Evolutionary conservation across 768 basidiomycete genomes (phyloP), one percentile per base, ranked within the genome.

Genomic region (Lactarius trivialis): DNA sequence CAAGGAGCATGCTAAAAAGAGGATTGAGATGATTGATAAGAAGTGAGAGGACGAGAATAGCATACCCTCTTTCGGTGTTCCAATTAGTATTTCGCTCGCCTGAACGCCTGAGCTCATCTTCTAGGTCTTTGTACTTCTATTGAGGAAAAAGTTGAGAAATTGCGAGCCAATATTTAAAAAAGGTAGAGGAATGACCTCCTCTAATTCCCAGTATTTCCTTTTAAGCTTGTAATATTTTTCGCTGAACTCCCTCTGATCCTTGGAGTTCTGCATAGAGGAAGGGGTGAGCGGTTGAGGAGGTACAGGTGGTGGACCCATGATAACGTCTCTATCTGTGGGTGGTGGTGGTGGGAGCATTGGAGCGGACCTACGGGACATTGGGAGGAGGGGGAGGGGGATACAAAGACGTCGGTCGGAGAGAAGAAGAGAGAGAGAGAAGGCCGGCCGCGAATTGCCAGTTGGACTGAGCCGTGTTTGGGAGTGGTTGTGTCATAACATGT

Each of bases 211-310:
- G 71, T 81, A 86, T 43, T 82, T 82, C 48, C 83, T 74, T 70
- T 90, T 90, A 56, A 88, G 76, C 66, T 78, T 82, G 63, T 74
- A 76, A 72, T 87, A 86, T 73, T 86, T 88, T 74, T 87, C 85
- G 52, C 69, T 68, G 64, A 79, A 70, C 55, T 85, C 85, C 55
- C 77, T 78, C 55, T 62, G 68, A 61, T 81, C 79, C 57, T 75
- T 67, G 17, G 70, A 56, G 33, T 71, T 74, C 11, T 74, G 71
- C 24, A 70, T 52, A 2, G 69, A 55, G 19, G 71, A 69, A 32
- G 69, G 73, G 14, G 71, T 51, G 14, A 73, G 55, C 17, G 74
- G 68, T 56, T 71, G 76, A 15, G 75, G 67, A 50, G 76, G 73
- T 34, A 75, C 69, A 0, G 79, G 76, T 0, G 81, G 77, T 0